Evolutionary conservation across 371 early-diverging fungal genomes (phyloP).

Genomic region (Mortierella sp.): DNA sequence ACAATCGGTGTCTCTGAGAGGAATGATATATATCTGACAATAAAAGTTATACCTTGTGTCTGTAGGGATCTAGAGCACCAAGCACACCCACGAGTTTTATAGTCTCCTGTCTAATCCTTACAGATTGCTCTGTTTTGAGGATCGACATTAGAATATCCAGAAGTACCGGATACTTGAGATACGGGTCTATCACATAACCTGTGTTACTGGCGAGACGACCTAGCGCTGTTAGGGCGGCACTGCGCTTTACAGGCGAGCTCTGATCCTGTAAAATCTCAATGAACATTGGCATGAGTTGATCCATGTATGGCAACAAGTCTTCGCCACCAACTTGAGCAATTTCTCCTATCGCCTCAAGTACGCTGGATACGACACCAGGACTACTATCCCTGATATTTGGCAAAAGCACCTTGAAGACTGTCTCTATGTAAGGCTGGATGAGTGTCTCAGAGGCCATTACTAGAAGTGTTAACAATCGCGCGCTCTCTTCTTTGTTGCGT

Average conservation of each 20-base stretch:
- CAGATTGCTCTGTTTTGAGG: conserved; percentile 85
- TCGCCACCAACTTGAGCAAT: conserved; percentile 91
- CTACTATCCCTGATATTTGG: conserved; percentile 85
- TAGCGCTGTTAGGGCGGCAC: conserved; percentile 89
- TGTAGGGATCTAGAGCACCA: conserved; percentile 97
- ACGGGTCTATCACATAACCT: conserved; percentile 93
- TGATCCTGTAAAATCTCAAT: conserved; percentile 94
- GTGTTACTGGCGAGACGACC: conserved; percentile 89
- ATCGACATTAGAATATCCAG: conserved; percentile 86
- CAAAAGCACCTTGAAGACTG: conserved; percentile 86
- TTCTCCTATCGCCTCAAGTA: conserved; percentile 89
- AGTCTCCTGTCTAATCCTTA: conserved; percentile 83
- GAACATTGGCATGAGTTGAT: conserved; percentile 87
- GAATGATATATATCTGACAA: not conserved
- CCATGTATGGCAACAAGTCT: conserved; percentile 84
- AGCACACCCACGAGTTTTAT: conserved; percentile 93
- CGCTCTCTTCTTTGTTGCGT: conserved; percentile 92
- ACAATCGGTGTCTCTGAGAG: not conserved
- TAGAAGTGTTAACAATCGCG: conserved; percentile 82
- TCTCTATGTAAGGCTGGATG: conserved; percentile 92
- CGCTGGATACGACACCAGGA: conserved; percentile 86
- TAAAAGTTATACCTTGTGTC: conserved; percentile 69
- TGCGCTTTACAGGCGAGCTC: conserved; percentile 84
- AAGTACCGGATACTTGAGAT: conserved; percentile 89
- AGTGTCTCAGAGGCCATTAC: conserved; percentile 82